Percentiles rank a stretch among this genome's conserved stretches.
Conservation (phyloP, 176 grass and related monocot genomes). For the Elymus sibiricus region DNA sequence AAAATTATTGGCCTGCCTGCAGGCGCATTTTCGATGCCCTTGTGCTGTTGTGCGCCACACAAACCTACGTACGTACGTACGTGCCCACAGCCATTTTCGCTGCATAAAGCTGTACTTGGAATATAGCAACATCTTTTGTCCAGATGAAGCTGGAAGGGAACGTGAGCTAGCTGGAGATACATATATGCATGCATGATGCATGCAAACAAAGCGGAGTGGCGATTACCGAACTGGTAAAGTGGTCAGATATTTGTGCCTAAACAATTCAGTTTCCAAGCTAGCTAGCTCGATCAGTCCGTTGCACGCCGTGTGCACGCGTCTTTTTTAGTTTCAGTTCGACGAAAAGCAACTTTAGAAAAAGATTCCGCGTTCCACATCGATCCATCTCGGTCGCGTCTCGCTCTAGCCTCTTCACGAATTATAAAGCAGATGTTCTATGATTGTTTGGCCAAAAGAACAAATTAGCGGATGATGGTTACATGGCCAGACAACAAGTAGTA, state of each 20-base stretch:
- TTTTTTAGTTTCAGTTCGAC: neutral
- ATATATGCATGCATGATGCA: neutral
- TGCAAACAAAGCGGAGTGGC: neutral
- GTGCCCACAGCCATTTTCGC: neutral
- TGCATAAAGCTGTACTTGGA: neutral
- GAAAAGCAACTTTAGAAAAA: neutral
- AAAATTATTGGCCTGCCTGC: too few relatives aligned
- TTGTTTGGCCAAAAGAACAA: neutral
- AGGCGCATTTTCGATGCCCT: too few relatives aligned
- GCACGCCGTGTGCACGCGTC: neutral
- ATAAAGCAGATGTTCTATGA: neutral
- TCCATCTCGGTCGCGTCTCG: neutral
- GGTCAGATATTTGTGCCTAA: slow-evolving; percentile 21
- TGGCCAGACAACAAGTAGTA: neutral
- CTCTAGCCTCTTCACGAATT: neutral
- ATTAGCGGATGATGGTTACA: neutral
- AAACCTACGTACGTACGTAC: too few relatives aligned
- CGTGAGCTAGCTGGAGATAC: neutral
- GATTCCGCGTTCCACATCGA: neutral
- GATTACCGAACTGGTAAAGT: slow-evolving; percentile 13
- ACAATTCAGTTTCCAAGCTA: neutral
- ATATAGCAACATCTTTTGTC: neutral
- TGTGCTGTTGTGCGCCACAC: neutral
- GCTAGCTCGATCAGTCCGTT: neutral
- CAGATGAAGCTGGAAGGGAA: neutral